Percentiles rank a stretch among this genome's conserved stretches.
These are phyloP conservation scores for Diospyros kaki DNA, from an alignment of 148 eudicot genomes.

Conservation along the genomic window DNA sequence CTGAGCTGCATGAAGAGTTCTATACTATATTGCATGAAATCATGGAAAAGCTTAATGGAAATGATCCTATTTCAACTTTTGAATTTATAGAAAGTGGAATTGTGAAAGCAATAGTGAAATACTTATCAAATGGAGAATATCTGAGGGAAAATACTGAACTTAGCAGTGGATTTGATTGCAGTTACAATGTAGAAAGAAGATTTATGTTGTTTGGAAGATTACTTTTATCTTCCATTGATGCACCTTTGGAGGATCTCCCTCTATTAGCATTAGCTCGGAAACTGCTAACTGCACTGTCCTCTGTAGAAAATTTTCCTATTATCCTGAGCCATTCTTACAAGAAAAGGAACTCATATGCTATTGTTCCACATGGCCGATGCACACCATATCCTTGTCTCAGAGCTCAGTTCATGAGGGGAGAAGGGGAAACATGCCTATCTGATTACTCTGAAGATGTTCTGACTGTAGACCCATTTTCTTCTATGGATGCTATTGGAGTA, in stretches of 20 bases:
- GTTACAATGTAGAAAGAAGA: constrained; percentile 44
- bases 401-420: constrained; percentile 64
- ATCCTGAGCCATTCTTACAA: constrained; percentile 36
- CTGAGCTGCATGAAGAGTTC: constrained; percentile 46
- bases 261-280: constrained; percentile 46
- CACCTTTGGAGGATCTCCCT: constrained; percentile 29
- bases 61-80: constrained; percentile 78
- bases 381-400: constrained; percentile 59
- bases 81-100: constrained; percentile 93
- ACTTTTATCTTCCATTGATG: constrained; percentile 39
- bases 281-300: constrained; percentile 73
- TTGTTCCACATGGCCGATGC: constrained; percentile 55
- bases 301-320: constrained; percentile 73
- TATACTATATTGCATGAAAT: constrained; percentile 45
- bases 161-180: constrained; percentile 17
- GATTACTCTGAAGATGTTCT: constrained; percentile 56
- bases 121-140: constrained; percentile 49
- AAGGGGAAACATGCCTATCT: constrained; percentile 50
- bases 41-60: constrained; percentile 57
- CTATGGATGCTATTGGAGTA: constrained; percentile 63
- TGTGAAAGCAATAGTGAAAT: constrained; percentile 58
- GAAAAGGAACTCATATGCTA: constrained; percentile 58
- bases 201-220: constrained; percentile 67
- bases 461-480: constrained; percentile 76
- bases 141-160: constrained; percentile 19